Evolutionary conservation across 192 early-diverging fungal genomes (phyloP).

Genomic region (Dimargaris verticillata): DNA sequence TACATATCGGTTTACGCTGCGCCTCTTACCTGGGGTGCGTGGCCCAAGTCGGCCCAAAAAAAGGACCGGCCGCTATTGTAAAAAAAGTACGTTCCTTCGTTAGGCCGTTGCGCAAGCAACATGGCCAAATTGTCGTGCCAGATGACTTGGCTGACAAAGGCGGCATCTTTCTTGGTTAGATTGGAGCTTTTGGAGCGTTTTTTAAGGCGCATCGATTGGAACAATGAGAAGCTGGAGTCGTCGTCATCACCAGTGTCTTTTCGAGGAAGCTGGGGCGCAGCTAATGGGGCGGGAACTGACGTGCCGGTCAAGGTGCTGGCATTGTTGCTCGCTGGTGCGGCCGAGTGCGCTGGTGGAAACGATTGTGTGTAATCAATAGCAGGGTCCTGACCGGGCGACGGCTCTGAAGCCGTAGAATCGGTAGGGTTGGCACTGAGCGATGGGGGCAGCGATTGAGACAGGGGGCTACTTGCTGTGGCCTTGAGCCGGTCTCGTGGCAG

Average conservation of each 20-base stretch:
- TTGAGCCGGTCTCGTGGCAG: no score
- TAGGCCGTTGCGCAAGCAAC: conserved; percentile 33
- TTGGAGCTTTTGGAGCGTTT: conserved; percentile 15
- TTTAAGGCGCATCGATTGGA: conserved; percentile 5
- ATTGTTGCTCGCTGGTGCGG: neutral
- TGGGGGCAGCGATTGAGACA: no score
- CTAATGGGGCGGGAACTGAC: neutral
- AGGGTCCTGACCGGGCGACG: no score
- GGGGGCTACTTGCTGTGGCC: no score
- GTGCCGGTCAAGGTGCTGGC: neutral
- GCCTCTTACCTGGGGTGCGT: conserved; percentile 39
- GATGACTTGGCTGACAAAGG: conserved; percentile 38
- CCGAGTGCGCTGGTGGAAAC: no score
- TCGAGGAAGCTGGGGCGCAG: neutral
- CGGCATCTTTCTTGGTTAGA: conserved; percentile 41
- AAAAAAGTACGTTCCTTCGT: conserved; percentile 53
- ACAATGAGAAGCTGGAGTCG: conserved; percentile 6
- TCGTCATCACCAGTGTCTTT: conserved; percentile 8
- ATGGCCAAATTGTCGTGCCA: conserved; percentile 40
- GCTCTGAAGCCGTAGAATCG: no score
- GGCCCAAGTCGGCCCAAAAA: conserved; percentile 48
- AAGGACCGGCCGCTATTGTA: conserved; percentile 55
- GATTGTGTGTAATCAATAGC: no score
- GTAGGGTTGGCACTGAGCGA: no score
- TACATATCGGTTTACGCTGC: no score